These are phyloP conservation scores for Rhizoctonia solani DNA, from an alignment of 1,284 basidiomycete species.

Conservation along the genomic window DNA sequence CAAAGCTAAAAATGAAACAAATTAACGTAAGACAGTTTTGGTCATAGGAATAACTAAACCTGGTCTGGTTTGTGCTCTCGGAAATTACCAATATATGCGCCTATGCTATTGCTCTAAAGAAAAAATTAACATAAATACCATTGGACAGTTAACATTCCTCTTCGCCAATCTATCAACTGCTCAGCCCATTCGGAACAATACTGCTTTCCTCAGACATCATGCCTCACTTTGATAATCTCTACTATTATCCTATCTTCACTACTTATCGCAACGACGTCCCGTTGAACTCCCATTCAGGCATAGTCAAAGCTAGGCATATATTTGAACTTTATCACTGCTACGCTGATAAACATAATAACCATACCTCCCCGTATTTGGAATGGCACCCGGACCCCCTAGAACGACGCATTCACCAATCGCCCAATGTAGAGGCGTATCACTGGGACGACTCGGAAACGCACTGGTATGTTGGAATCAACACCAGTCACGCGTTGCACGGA, in stretches of 20 bases:
- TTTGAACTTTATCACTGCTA: background rate
- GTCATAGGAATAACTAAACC: background rate
- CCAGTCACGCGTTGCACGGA: background rate
- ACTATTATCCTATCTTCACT: background rate
- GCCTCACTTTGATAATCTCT: background rate
- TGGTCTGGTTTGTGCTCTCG: background rate
- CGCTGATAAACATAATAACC: background rate
- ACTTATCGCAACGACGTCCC: background rate
- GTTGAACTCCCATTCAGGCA: background rate
- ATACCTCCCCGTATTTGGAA: background rate
- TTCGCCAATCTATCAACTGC: background rate
- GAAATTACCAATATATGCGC: background rate
- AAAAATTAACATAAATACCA: no score
- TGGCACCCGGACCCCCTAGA: background rate
- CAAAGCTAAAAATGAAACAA: background rate
- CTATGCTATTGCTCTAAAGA: background rate
- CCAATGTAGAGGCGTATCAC: background rate
- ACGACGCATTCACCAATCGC: background rate
- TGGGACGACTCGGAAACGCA: background rate
- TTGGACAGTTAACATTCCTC: no score
- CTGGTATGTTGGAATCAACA: background rate
- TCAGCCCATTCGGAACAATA: background rate
- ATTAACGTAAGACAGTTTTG: background rate
- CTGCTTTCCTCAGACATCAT: background rate
- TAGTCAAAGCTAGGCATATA: background rate